Evolutionary conservation across 2,329 filamentous ascomycete species (phyloP).

Genomic region (Penicillium vulpinum): DNA sequence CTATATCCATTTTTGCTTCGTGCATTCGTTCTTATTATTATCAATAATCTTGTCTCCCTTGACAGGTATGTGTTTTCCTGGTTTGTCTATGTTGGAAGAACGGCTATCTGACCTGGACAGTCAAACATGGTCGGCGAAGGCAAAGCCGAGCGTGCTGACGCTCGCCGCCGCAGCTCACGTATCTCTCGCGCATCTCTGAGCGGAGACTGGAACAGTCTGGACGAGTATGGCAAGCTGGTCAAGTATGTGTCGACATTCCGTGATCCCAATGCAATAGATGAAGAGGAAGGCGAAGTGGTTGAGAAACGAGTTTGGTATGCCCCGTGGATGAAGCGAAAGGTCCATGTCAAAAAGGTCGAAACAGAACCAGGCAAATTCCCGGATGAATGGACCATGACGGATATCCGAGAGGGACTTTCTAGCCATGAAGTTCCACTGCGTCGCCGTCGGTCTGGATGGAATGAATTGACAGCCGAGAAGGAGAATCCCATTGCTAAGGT

Average conservation of each 20-base stretch:
- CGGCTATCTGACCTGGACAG: not conserved
- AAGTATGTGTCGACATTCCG: conserved; percentile 68
- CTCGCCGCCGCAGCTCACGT: conserved; percentile 34
- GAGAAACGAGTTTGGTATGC: conserved; percentile 61
- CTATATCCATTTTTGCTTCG: not conserved
- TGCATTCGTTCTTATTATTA: not conserved
- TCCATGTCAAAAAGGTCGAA: conserved; percentile 27
- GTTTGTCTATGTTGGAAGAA: fast-evolving
- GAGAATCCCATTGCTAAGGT: conserved; percentile 73
- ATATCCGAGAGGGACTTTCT: conserved; percentile 65
- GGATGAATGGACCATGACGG: conserved; percentile 67
- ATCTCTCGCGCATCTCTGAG: conserved; percentile 39
- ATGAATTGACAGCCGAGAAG: conserved; percentile 75
- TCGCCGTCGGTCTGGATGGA: conserved; percentile 66
- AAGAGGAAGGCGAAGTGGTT: conserved; percentile 43
- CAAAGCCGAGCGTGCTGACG: conserved; percentile 18
- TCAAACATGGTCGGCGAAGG: conserved; percentile 24
- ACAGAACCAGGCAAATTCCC: conserved; percentile 50
- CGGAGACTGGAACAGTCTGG: conserved; percentile 41
- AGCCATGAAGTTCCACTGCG: conserved; percentile 59
- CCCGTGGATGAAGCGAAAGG: conserved; percentile 52
- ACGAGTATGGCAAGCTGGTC: conserved; percentile 67
- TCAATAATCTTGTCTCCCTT: not conserved
- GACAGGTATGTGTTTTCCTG: not conserved
- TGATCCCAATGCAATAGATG: conserved; percentile 50